A percentile compares a stretch with the other conserved stretches of the same genome.
phyloP scores from a whole-genome alignment of 129 eudicot genomes.

The Apium graveolens region DNA sequence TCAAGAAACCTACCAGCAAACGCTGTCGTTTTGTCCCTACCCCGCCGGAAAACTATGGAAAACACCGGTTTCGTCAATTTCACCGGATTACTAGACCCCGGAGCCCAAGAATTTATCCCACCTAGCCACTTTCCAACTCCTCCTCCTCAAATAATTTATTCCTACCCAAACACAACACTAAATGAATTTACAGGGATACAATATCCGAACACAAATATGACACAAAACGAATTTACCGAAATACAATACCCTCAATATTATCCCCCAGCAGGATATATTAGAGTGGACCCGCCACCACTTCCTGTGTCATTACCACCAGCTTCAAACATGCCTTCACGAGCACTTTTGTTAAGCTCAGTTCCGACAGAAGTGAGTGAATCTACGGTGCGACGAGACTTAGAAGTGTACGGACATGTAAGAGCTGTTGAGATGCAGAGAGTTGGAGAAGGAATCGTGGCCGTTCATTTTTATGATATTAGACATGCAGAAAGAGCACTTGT shows the following conservation, averaged over 20 bases:
- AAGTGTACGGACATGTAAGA: constrained; percentile 76
- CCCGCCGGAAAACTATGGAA: constrained; percentile 25
- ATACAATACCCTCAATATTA: constrained; percentile 1
- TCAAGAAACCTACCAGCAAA: neutral
- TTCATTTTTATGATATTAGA: constrained; percentile 79
- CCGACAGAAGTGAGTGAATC: constrained; percentile 64
- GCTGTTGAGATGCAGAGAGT: constrained; percentile 89
- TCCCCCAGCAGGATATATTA: constrained; percentile 2
- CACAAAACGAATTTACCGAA: neutral
- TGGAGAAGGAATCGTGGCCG: constrained; percentile 63
- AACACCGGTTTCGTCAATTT: constrained; percentile 25
- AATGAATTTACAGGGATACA: neutral
- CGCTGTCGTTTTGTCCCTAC: neutral
- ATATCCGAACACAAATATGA: neutral
- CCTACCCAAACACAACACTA: constrained; percentile 8
- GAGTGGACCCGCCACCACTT: constrained; percentile 8
- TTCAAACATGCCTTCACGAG: constrained; percentile 47
- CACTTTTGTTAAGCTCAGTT: constrained; percentile 50
- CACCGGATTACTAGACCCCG: constrained; percentile 45
- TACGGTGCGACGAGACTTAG: constrained; percentile 53
- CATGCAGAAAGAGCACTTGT: constrained; percentile 52
- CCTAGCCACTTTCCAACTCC: constrained; percentile 11
- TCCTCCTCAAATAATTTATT: constrained; percentile 29
- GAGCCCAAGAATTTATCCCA: constrained; percentile 70
- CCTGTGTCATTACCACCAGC: constrained; percentile 41